Percentiles rank a stretch among this genome's conserved stretches.
phyloP scores from a whole-genome alignment of 129 eudicot genomes.

The Glebionis coronaria region DNA sequence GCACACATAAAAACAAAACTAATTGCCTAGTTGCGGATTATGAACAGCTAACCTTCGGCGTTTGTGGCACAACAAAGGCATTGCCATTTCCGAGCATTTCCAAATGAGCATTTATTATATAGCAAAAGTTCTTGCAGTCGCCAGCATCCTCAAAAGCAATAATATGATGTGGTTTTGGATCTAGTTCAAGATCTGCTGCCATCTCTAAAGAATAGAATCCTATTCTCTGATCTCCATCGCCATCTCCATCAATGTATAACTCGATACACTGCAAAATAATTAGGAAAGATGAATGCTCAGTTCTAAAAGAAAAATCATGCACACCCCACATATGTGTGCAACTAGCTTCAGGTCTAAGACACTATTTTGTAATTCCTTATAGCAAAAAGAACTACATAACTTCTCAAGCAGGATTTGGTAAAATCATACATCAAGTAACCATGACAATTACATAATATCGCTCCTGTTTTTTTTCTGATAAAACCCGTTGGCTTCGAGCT shows the following conservation, averaged over 20 bases:
- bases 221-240: constrained; percentile 53
- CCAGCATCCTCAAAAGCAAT: constrained; percentile 89
- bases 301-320: too few species aligned
- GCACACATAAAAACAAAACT: constrained; percentile 6
- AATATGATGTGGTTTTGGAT: constrained; percentile 85
- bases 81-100: constrained; percentile 88
- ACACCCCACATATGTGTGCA: neutral
- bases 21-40: neutral
- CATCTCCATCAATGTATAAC: constrained; percentile 63
- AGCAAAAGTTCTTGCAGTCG: constrained; percentile 77
- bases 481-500: constrained; percentile 5
- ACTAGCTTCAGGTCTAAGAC: constrained; percentile 1
- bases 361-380: constrained; percentile 7
- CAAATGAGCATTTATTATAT: constrained; percentile 74
- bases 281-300: neutral
- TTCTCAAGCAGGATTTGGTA: constrained; percentile 11
- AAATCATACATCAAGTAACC: neutral
- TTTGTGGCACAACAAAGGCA: constrained; percentile 77
- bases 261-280: constrained; percentile 65
- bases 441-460: neutral
- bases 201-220: constrained; percentile 94
- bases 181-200: constrained; percentile 88
- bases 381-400: neutral
- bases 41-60: constrained; percentile 63
- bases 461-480: neutral